Percentiles rank a stretch among this genome's conserved stretches.
Evolutionary conservation across 2,329 filamentous ascomycete genomes (phyloP).

Genomic region (Corniculantispora saksenae): DNA sequence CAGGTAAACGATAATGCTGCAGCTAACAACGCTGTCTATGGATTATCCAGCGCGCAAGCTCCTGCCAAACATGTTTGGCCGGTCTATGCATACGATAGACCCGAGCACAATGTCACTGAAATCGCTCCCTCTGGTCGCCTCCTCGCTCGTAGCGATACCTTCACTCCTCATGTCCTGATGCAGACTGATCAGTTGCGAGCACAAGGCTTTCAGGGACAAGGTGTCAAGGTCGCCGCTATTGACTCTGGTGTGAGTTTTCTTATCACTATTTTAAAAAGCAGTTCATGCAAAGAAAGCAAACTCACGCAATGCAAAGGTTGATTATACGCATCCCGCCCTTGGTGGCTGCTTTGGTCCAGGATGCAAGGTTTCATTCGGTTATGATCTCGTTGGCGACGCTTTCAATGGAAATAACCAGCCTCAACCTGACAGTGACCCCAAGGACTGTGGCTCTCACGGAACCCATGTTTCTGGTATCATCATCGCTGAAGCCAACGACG

Average conservation of each 20-base stretch:
- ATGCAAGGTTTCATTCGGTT: slow-evolving; percentile 48
- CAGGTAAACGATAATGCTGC: not conserved
- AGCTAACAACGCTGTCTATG: not conserved
- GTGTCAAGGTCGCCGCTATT: slow-evolving; percentile 44
- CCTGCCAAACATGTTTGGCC: slow-evolving; percentile 13
- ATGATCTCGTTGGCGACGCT: slow-evolving; percentile 48
- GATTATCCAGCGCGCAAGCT: not conserved
- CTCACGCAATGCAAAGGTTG: slow-evolving; percentile 31
- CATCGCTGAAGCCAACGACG: slow-evolving; percentile 41
- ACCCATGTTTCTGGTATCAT: slow-evolving; percentile 50
- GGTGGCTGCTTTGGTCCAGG: slow-evolving; percentile 54
- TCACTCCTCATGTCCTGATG: slow-evolving; percentile 33
- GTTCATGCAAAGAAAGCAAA: not conserved
- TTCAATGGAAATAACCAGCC: slow-evolving; percentile 29
- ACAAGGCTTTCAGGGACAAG: slow-evolving; percentile 46
- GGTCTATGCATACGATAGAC: slow-evolving; percentile 10
- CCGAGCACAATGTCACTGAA: not conserved
- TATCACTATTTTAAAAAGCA: too few species aligned
- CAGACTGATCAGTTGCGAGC: slow-evolving; percentile 43
- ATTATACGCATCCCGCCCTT: slow-evolving; percentile 53
- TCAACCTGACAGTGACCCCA: slow-evolving; percentile 42
- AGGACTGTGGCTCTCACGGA: slow-evolving; percentile 44
- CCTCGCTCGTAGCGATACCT: slow-evolving; percentile 18
- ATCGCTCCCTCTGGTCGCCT: not conserved
- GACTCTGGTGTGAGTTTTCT: slow-evolving; percentile 14